These are phyloP conservation scores for Eremochloa ophiuroides DNA, from an alignment of 176 grass and related monocot genomes.

Conservation along the genomic window DNA sequence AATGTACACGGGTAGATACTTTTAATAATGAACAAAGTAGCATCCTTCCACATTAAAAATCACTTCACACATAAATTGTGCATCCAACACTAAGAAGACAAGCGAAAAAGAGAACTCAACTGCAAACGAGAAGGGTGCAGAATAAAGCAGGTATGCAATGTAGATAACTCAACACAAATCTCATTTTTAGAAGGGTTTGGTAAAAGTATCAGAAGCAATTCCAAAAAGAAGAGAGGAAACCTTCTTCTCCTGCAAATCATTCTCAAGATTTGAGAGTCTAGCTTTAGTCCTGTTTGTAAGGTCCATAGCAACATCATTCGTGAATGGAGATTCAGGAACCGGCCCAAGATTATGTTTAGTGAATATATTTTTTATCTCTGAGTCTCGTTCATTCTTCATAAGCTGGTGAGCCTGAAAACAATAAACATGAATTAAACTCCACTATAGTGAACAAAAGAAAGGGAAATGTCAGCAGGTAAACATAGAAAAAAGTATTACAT, in stretches of 20 bases:
- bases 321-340: conserved; percentile 64
- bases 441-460: not conserved
- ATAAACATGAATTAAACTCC: conserved; percentile 23
- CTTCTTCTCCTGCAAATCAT: conserved; percentile 92
- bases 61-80: not conserved
- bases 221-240: conserved; percentile 21
- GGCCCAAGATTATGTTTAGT: conserved; percentile 75
- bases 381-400: conserved; percentile 60
- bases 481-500: conserved; percentile 50
- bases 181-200: conserved; percentile 1
- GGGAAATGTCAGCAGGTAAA: conserved; percentile 9
- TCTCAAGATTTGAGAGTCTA: conserved; percentile 58
- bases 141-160: conserved; percentile 1
- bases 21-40: not conserved
- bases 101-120: conserved; percentile 19
- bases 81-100: conserved; percentile 11
- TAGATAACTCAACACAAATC: not conserved
- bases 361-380: conserved; percentile 65
- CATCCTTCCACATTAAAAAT: not conserved
- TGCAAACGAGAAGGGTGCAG: not conserved
- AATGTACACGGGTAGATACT: not conserved
- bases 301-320: conserved; percentile 57
- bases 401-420: conserved; percentile 75
- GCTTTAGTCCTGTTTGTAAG: conserved; percentile 67
- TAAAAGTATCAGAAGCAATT: conserved; percentile 20